Percentiles rank a stretch among this genome's conserved stretches.
Evolutionary conservation across 2,329 filamentous ascomycete species (phyloP).

Genomic region (Claviceps monticola): DNA sequence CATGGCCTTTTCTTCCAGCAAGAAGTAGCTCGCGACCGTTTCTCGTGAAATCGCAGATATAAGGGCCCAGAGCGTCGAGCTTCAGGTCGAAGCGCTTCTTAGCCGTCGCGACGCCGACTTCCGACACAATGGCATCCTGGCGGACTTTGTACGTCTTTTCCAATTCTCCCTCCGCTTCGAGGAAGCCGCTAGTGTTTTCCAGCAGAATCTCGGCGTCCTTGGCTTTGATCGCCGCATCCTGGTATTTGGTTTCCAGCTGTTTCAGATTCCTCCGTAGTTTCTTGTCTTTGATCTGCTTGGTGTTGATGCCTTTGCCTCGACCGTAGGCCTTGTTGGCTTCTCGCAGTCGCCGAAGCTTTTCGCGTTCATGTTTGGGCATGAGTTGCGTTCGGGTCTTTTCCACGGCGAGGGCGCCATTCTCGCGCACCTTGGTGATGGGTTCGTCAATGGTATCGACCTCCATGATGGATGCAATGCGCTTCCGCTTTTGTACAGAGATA

Average conservation of each 20-base stretch:
- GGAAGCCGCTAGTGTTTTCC: slow-evolving; percentile 71
- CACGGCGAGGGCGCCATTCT: slow-evolving; percentile 40
- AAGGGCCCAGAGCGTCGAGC: slow-evolving; percentile 71
- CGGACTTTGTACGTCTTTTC: slow-evolving; percentile 87
- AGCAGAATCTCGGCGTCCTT: slow-evolving; percentile 93
- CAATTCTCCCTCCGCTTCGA: slow-evolving; percentile 77
- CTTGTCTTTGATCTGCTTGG: slow-evolving; percentile 68
- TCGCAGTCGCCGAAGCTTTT: slow-evolving; percentile 37
- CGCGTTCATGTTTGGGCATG: slow-evolving; percentile 34
- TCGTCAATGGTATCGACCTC: slow-evolving; percentile 23
- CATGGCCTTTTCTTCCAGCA: slow-evolving; percentile 81
- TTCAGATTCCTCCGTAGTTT: slow-evolving; percentile 75
- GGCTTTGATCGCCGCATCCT: slow-evolving; percentile 66
- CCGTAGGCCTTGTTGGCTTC: slow-evolving; percentile 69
- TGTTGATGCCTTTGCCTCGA: slow-evolving; percentile 61
- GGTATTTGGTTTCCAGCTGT: slow-evolving; percentile 67
- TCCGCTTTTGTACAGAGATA: background rate
- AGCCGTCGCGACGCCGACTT: slow-evolving; percentile 68
- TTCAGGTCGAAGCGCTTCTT: slow-evolving; percentile 89
- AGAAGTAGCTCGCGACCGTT: slow-evolving; percentile 80
- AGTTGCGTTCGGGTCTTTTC: slow-evolving; percentile 37
- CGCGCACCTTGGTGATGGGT: slow-evolving; percentile 23
- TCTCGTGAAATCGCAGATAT: slow-evolving; percentile 75
- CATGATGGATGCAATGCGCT: slow-evolving; percentile 16
- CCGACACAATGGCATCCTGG: slow-evolving; percentile 68